phyloP scores from a whole-genome alignment of 768 basidiomycete species.

The Xanthoconium stramineum region DNA sequence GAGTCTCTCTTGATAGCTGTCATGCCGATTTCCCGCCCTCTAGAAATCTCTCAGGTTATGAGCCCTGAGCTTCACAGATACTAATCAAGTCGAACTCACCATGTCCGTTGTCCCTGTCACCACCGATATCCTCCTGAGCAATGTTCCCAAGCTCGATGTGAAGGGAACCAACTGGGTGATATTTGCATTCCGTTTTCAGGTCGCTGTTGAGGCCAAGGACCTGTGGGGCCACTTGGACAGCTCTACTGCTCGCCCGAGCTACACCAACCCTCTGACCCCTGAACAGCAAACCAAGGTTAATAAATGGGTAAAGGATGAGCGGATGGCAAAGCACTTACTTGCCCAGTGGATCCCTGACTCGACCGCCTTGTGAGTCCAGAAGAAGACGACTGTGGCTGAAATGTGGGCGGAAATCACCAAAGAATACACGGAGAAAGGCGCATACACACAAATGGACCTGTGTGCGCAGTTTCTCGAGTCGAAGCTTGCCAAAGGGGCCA shows the following conservation, averaged over 20 bases:
- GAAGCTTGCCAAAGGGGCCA: not conserved
- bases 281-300: not conserved
- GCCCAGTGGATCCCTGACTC: not conserved
- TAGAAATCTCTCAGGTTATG: not conserved
- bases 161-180: not conserved
- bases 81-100: not conserved
- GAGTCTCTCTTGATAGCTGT: too few species aligned
- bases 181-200: not conserved
- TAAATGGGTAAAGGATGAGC: not conserved
- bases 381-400: not conserved
- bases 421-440: not conserved
- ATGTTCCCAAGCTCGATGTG: not conserved
- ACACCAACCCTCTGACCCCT: not conserved
- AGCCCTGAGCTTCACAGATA: not conserved
- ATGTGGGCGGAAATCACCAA: not conserved
- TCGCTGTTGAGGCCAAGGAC: not conserved
- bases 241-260: not conserved
- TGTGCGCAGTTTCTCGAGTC: not conserved
- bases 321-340: not conserved
- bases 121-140: not conserved
- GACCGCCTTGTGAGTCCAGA: not conserved
- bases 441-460: not conserved
- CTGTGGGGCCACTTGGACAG: not conserved
- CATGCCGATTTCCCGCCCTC: too few species aligned
- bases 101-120: not conserved